Base-by-base conservation (phyloP, 1,284 basidiomycete genomes). In the Pascua guehoae region DNA sequence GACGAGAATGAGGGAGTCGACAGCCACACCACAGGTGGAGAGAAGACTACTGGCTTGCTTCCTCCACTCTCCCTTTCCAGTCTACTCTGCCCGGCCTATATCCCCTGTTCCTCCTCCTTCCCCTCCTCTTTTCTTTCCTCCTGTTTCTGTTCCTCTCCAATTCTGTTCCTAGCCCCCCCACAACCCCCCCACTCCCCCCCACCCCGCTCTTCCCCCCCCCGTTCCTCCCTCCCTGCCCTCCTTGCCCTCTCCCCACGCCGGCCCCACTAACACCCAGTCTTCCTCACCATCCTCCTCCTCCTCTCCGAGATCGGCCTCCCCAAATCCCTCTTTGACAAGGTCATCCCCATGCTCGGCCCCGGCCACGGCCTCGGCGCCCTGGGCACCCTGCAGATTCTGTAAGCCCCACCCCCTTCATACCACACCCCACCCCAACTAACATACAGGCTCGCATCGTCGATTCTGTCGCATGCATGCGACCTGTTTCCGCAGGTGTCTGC, bases 271-370 rank as follows among this genome's bases (percentile, higher is more conserved):
- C 53, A 14, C 43, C 37, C 54, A 75, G 72, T 90, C 61, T 84
- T 86, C 74, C 87, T 91, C 72, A 81, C 83, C 50, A 68, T 91
- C 61, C 80, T 91, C 41, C 83, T 93, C 56, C 71, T 90, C 60
- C 74, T 91, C 56, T 88, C 82, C 58, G 91, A 94, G 75, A 60
- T 90, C 61, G 85, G 86, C 57, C 88, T 88, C 83, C 89, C 88
- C 1, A 73, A 79, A 40, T 65, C 71, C 12, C 86, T 91, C 78
- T 92, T 93, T 78, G 80, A 84, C 60, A 81, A 81, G 36, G 91
- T 81, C 80, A 87, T 94, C 75, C 91, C 91, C n/a, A 84, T 93
- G 47, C 84, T 94, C n/a, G 90, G 91, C 10, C 81, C 80, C 14
- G 81, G 84, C 47, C 90, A 91, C 73, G 89, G 91, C 45, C 79